Conservation (phyloP, 169 alveolate species). For the Plasmodium billcollinsi region DNA sequence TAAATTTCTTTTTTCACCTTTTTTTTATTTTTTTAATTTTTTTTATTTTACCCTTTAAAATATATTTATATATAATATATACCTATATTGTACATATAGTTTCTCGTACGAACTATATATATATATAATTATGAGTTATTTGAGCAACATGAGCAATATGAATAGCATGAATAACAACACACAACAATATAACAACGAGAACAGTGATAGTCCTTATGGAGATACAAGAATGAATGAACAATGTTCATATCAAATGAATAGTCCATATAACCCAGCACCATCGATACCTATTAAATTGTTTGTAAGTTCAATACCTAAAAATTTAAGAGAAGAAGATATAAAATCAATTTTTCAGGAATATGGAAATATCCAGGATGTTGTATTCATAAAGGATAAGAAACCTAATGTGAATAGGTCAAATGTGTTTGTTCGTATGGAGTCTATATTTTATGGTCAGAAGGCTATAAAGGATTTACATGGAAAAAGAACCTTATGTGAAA, state of each 20-base stretch:
- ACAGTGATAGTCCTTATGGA: slow-evolving; percentile 33
- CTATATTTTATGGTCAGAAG: slow-evolving; percentile 91
- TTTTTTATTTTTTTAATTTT: too few species aligned
- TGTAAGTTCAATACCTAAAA: slow-evolving; percentile 91
- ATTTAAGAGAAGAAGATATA: slow-evolving; percentile 87
- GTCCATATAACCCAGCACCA: slow-evolving; percentile 92
- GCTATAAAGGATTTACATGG: slow-evolving; percentile 91
- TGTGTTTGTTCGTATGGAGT: slow-evolving; percentile 88
- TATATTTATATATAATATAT: too few species aligned
- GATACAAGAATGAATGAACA: slow-evolving; percentile 48
- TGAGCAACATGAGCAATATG: slow-evolving; percentile 19
- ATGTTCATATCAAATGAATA: slow-evolving; percentile 49
- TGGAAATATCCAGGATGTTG: slow-evolving; percentile 90
- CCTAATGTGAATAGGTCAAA: slow-evolving; percentile 88
- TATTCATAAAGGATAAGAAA: slow-evolving; percentile 87
- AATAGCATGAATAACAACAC: slow-evolving; percentile 38
- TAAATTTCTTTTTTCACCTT: too few species aligned
- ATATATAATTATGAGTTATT: too few species aligned
- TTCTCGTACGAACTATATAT: too few species aligned
- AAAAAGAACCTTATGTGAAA: slow-evolving; percentile 83
- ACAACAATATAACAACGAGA: slow-evolving; percentile 36
- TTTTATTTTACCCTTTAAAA: too few species aligned
- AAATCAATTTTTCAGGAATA: slow-evolving; percentile 87
- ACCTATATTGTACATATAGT: too few species aligned
- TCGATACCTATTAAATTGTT: slow-evolving; percentile 91